Base-by-base conservation (phyloP, 345 rosid species). In the Sisymbrium irio region DNA sequence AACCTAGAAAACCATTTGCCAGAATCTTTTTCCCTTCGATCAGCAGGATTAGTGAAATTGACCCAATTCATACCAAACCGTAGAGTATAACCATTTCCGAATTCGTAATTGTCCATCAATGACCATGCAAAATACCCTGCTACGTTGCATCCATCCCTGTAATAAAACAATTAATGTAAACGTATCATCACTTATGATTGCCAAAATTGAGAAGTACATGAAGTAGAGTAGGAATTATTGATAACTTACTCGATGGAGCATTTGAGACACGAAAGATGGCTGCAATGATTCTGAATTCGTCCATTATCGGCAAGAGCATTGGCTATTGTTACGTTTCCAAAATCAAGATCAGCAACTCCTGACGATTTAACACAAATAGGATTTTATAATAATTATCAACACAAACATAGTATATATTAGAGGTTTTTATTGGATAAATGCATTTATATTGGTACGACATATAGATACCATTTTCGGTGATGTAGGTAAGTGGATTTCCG, bases 1-100 rank as follows among this genome's bases (percentile, higher is more conserved):
- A 79, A 77, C 33, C 3, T 86, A 58, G 80, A 80, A 20, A 59
- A 80, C 75, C 78, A 69, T 62, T 71, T 50, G 33, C 72, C 79
- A 14, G 64, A 73, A 30, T 25, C 41, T 51, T 82, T 80, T 73
- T 35, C 35, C 39, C 1, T 35, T 63, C 61, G 22, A 33, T 73
- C 70, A n/a, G 20, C 22, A 61, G 76, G 76, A 62, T 71, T 71
- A 27, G 61, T 71, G 61, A 71, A 71, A 18, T 71, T 71, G 51
- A 71, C 68, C 75, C 75, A 30, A 5, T 30, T 30, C 33, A 30
- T 6, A 6, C 7, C 33, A 30, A 30, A 30, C 33, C 33, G 33
- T 6, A 30, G 33, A 4, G 33, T 30, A 7, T 30, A 30, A 30
- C 6, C 33, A 30, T 30, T 30, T 30, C 33, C 33, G 7, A 30